Conservation (phyloP, 306 rosid species). For the Arachis hypogaea region DNA sequence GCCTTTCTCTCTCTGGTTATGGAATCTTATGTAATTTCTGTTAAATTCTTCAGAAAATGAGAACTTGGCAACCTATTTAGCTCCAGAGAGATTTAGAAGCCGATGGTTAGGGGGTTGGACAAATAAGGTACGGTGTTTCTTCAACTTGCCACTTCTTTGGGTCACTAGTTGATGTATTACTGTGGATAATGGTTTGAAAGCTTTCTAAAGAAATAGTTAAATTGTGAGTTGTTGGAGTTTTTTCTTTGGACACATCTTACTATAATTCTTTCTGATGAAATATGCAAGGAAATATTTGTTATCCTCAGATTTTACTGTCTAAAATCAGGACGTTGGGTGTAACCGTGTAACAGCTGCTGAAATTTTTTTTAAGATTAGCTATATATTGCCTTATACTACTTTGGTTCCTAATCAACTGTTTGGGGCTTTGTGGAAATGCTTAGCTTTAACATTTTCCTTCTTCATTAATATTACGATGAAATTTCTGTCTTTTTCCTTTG, state of each 20-base stretch:
- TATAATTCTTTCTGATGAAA: too few relatives aligned
- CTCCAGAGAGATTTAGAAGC: conserved; percentile 66
- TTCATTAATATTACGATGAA: conserved; percentile 10
- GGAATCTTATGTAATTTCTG: conserved; percentile 27
- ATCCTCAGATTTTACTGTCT: too few relatives aligned
- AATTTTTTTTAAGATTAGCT: too few relatives aligned
- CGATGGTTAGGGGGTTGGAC: conserved; percentile 93
- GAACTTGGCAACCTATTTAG: conserved; percentile 34
- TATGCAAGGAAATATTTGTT: too few relatives aligned
- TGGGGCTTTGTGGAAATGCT: conserved; percentile 19
- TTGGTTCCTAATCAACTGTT: conserved; percentile 23
- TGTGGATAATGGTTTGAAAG: too few relatives aligned
- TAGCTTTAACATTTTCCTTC: background rate
- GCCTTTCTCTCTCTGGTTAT: conserved; percentile 14
- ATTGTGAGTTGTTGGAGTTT: too few relatives aligned
- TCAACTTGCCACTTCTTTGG: conserved; percentile 19
- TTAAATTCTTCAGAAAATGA: conserved; percentile 45
- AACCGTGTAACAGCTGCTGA: too few relatives aligned
- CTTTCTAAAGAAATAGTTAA: too few relatives aligned
- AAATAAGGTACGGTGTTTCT: conserved; percentile 53
- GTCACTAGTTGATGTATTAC: background rate
- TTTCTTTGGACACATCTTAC: too few relatives aligned
- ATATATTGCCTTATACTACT: background rate
- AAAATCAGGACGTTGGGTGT: background rate
- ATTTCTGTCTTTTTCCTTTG: conserved; percentile 7